phyloP scores from a whole-genome alignment of 176 grass and related monocot species.

The Oryza brachyantha region DNA sequence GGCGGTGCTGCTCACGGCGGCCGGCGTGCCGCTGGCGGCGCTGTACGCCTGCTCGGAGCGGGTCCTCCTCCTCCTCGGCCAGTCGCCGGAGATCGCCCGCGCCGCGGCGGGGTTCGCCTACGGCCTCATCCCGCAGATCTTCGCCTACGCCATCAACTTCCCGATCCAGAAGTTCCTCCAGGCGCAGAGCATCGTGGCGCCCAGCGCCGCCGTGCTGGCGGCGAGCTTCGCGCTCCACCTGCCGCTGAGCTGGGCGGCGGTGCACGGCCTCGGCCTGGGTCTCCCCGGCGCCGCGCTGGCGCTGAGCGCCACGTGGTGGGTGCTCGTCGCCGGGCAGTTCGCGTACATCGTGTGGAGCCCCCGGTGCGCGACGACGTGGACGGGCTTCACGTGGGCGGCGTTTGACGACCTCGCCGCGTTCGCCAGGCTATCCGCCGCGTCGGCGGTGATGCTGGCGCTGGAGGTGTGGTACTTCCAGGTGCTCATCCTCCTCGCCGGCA shows the following conservation, averaged over 20 bases:
- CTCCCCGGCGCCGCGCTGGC: conserved; percentile 72
- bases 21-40: conserved; percentile 66
- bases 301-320: conserved; percentile 77
- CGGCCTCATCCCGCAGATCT: conserved; percentile 94
- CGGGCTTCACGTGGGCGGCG: conserved; percentile 73
- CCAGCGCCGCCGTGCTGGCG: conserved; percentile 78
- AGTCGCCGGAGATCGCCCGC: conserved; percentile 73
- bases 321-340: conserved; percentile 67
- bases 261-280: conserved; percentile 51
- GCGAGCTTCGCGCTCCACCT: conserved; percentile 54
- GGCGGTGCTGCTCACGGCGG: conserved; percentile 64
- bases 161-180: conserved; percentile 93
- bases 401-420: conserved; percentile 69
- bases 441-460: conserved; percentile 89
- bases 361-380: conserved; percentile 61
- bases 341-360: conserved; percentile 70
- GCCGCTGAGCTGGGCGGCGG: conserved; percentile 64
- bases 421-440: conserved; percentile 61
- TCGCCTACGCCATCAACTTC: conserved; percentile 83
- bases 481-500: conserved; percentile 76
- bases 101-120: conserved; percentile 66
- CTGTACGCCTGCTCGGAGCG: conserved; percentile 73
- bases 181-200: conserved; percentile 88
- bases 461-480: conserved; percentile 97
- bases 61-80: conserved; percentile 58